phyloP scores from a whole-genome alignment of 2,329 filamentous ascomycete genomes.

The Ophiobolus disseminans region DNA sequence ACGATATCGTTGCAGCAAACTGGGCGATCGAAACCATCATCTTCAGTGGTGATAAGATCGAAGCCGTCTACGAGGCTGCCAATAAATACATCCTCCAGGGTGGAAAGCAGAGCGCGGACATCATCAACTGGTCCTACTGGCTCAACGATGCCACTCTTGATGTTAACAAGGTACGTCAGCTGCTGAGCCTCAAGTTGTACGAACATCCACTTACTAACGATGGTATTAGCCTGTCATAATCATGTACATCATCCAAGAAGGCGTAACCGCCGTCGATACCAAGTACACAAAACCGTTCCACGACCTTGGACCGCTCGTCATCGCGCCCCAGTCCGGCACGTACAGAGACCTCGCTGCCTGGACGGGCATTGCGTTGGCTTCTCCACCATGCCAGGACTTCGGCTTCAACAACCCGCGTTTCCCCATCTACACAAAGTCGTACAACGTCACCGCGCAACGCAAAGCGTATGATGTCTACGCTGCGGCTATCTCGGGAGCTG shows the following conservation, averaged over 20 bases:
- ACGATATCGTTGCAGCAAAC: conserved; percentile 32
- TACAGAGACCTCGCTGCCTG: conserved; percentile 32
- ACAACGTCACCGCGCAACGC: conserved; percentile 47
- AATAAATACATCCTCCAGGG: conserved; percentile 56
- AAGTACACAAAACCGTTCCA: conserved; percentile 32
- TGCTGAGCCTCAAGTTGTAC: no score
- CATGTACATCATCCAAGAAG: conserved; percentile 35
- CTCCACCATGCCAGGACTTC: conserved; percentile 36
- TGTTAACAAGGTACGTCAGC: conserved; percentile 19
- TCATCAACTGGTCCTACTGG: conserved; percentile 35
- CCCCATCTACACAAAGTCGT: conserved; percentile 31
- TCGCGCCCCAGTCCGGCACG: conserved; percentile 21
- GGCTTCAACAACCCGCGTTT: conserved; percentile 35
- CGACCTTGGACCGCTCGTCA: conserved; percentile 19
- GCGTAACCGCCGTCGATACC: conserved; percentile 23
- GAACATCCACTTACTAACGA: no score
- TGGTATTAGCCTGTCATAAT: conserved; percentile 15
- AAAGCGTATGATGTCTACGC: conserved; percentile 50
- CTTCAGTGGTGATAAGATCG: conserved; percentile 56
- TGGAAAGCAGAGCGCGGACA: conserved; percentile 53
- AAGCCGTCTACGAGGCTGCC: conserved; percentile 55
- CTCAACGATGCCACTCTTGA: conserved; percentile 26
- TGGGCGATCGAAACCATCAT: conserved; percentile 34
- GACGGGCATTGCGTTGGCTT: conserved; percentile 30
- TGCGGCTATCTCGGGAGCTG: conserved; percentile 36